Evolutionary conservation across 192 early-diverging fungal genomes (phyloP).

Genomic region (Backusella westeae): DNA sequence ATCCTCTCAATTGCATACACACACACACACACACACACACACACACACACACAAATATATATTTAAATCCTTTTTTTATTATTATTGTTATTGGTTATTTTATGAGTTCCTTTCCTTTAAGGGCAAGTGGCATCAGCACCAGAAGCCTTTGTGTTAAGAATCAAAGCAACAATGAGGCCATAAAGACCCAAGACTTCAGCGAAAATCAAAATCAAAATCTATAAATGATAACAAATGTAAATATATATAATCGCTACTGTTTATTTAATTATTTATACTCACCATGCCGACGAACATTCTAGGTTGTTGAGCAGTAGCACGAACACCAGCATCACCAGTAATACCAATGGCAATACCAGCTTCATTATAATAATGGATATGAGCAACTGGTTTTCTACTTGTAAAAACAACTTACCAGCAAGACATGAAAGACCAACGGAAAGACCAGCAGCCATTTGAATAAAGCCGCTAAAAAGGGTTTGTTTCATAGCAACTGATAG

Average conservation of each 20-base stretch:
- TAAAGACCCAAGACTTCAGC: constrained; percentile 98
- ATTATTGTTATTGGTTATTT: not conserved
- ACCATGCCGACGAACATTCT: constrained; percentile 90
- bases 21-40: not conserved
- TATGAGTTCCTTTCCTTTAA: not conserved
- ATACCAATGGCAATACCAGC: constrained; percentile 97
- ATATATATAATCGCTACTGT: too few species aligned
- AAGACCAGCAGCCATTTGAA: constrained; percentile 92
- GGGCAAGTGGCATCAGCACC: not conserved
- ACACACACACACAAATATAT: not conserved
- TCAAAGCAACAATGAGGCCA: constrained; percentile 95
- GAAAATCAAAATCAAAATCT: constrained; percentile 94
- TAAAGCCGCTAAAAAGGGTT: constrained; percentile 72
- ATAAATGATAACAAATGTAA: constrained; percentile 22
- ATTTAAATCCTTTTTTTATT: not conserved
- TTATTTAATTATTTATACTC: too few species aligned
- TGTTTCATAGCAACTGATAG: constrained; percentile 36
- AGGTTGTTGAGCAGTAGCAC: constrained; percentile 88
- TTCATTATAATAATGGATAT: not conserved
- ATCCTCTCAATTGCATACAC: not conserved
- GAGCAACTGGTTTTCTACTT: not conserved
- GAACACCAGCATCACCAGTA: constrained; percentile 94
- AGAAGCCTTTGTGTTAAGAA: constrained; percentile 91
- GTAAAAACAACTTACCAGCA: constrained; percentile 40
- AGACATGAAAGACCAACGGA: constrained; percentile 88